phyloP scores from a whole-genome alignment of 495 filamentous ascomycete species.

The Penicillium mononematosum region DNA sequence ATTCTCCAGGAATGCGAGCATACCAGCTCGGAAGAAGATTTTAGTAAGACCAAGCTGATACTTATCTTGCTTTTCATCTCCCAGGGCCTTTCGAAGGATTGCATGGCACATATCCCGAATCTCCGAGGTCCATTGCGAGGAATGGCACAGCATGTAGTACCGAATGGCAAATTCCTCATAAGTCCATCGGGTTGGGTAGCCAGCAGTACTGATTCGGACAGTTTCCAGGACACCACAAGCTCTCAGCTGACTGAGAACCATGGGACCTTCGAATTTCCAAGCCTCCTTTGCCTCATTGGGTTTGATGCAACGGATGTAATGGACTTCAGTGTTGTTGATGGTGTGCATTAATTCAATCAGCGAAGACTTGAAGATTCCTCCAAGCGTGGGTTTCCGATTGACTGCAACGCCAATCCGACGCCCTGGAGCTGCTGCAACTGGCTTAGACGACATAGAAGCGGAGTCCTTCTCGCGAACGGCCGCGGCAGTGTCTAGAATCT shows the following conservation, averaged over 20 bases:
- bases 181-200: constrained; percentile 97
- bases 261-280: constrained; percentile 98
- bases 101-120: constrained; percentile 90
- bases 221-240: constrained; percentile 99
- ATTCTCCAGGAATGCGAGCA: constrained; percentile 97
- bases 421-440: constrained; percentile 61
- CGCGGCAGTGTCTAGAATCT: constrained; percentile 82
- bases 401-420: constrained; percentile 87
- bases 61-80: constrained; percentile 82
- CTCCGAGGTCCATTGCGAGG: constrained; percentile 85
- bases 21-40: constrained; percentile 98
- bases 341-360: constrained; percentile 98
- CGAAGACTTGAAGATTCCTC: constrained; percentile 97
- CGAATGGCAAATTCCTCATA: constrained; percentile 97
- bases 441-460: constrained; percentile 67
- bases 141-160: constrained; percentile 98
- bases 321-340: constrained; percentile 95
- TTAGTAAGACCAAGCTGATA: constrained; percentile 97
- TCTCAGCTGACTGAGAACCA: constrained; percentile 96
- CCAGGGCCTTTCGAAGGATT: constrained; percentile 88
- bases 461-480: constrained; percentile 87
- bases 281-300: constrained; percentile 95
- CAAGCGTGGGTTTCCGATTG: constrained; percentile 93
- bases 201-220: constrained; percentile 95
- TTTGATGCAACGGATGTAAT: constrained; percentile 99